Evolutionary conservation across 2,329 filamentous ascomycete genomes (phyloP), one percentile per base, ranked within the genome.

Genomic region (Alternaria infectoria): DNA sequence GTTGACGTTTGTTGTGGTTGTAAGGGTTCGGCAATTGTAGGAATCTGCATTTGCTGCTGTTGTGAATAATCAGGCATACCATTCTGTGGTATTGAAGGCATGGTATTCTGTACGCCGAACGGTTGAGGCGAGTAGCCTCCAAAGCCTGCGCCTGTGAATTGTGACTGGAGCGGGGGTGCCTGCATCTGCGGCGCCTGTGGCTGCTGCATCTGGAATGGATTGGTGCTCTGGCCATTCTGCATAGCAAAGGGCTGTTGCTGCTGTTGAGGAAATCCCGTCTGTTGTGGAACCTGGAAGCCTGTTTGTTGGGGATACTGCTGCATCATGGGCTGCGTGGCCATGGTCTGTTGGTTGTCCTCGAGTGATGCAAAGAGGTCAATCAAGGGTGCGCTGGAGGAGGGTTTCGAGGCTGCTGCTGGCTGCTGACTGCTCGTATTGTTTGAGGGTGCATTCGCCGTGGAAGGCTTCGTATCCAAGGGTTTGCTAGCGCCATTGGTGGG

Each of bases 141-240:
- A 76, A 97, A 97, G 0, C 92, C 93, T 62, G 91, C 89, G 2
- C 92, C 93, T 0, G 93, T 91, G 63, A 88, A 87, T 52, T 86
- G 86, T 15, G 85, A 79, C 69, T 89, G 89, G 58, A 89, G 71
- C 32, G 84, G 84, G 44, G 76, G 69, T 57, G 77, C 76, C 52
- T 80, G 80, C 63, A 82, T 82, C 50, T 79, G 77, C 57, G 80
- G 80, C 61, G 32, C 70, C 74, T 97, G 73, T 97, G 64, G 40
- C 46, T 69, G 70, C 30, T 97, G 6, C 93, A 94, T 75, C 91
- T 95, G 81, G 97, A 97, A 83, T 95, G 96, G 76, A 97, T 98
- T 65, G 96, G 85, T 83, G 96, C 92, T 26, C 90, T 89, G 70
- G 87, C 89, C 26, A 23, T 69, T 67, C 47, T 73, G 69, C 36